Evolutionary conservation across 257 asterid species (phyloP), one percentile per base, ranked within the genome.

Genomic region (Ligustrum vulgare): DNA sequence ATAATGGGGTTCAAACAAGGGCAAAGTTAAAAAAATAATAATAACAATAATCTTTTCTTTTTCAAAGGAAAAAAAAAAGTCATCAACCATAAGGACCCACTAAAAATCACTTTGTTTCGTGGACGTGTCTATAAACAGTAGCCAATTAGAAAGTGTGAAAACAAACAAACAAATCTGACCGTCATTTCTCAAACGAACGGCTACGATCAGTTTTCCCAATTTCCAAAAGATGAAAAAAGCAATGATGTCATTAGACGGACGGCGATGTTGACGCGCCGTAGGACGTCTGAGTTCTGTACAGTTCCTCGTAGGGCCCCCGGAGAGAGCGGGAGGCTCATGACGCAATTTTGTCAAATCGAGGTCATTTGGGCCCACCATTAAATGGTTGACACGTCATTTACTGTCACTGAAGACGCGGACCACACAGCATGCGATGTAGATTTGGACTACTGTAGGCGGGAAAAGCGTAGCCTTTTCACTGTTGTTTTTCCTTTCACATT

Each of bases 51-150:
- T 39, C 45, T 39, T 39, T 39, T 39, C 45, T 39, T 39, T 39
- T 9, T 39, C 2, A 6, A 16, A 28, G 31, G 34, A 18, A 6
- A 13, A 4, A 33, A 33, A 67, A 75, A 75, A 66, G 73, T 75
- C 23, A 66, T 20, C 23, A 66, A 47, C 67, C 56, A 33, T 6
- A 33, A 1, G 23, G 78, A 65, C 22, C 73, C 78, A 54, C 72
- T 8, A 0, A 41, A 9, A 47, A 47, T 33, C 28, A 49, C 63
- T 33, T 65, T 31, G 18, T 66, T 54, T 18, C 63, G 63, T 25
- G 18, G 18, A 75, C 78, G 78, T 75, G 72, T 75, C 73, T 18
- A 67, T 49, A 71, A 58, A 58, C 66, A 58, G 15, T 11, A 58
- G 4, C 33, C 16, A 22, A 23, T 11, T 6, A 54, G n/a, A 51